Evolutionary conservation across 2,329 filamentous ascomycete species (phyloP).

Genomic region (Colletotrichum shisoi): DNA sequence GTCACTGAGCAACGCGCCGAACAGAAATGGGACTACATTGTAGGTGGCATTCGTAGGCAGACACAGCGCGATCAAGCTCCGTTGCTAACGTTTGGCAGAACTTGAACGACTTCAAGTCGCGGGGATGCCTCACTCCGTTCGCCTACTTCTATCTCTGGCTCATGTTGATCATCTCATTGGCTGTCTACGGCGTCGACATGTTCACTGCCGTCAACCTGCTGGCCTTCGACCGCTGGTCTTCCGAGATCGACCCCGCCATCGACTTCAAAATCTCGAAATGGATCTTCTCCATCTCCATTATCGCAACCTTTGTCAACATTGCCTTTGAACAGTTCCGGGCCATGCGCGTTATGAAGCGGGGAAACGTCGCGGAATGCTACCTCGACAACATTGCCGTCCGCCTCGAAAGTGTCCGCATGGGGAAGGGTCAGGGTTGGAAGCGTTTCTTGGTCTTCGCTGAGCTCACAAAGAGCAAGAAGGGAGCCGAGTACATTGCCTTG

Average conservation of each 20-base stretch:
- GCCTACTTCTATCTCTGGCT: conserved; percentile 88
- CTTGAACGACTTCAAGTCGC: conserved; percentile 80
- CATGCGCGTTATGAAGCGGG: conserved; percentile 79
- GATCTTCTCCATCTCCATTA: conserved; percentile 94
- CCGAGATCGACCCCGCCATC: conserved; percentile 79
- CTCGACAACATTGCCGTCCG: conserved; percentile 86
- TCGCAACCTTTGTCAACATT: conserved; percentile 85
- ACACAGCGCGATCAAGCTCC: not conserved
- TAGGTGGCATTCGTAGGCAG: conserved; percentile 54
- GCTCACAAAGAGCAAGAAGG: conserved; percentile 89
- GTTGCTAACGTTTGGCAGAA: conserved; percentile 47
- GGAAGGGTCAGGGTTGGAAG: conserved; percentile 79
- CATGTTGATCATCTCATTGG: conserved; percentile 77
- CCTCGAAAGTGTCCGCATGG: conserved; percentile 81
- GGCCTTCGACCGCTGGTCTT: conserved; percentile 87
- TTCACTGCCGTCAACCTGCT: conserved; percentile 94
- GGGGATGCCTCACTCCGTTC: conserved; percentile 76
- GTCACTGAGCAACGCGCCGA: conserved; percentile 74
- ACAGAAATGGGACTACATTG: conserved; percentile 95
- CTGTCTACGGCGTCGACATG: conserved; percentile 88
- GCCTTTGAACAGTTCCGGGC: conserved; percentile 82
- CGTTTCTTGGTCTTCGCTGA: conserved; percentile 93
- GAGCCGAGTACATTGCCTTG: conserved; percentile 86
- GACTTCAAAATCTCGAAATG: conserved; percentile 83
- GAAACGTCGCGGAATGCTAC: conserved; percentile 89